These are phyloP conservation scores for Trichophyton benhamiae DNA, from an alignment of 2,329 filamentous ascomycete genomes.

Conservation along the genomic window DNA sequence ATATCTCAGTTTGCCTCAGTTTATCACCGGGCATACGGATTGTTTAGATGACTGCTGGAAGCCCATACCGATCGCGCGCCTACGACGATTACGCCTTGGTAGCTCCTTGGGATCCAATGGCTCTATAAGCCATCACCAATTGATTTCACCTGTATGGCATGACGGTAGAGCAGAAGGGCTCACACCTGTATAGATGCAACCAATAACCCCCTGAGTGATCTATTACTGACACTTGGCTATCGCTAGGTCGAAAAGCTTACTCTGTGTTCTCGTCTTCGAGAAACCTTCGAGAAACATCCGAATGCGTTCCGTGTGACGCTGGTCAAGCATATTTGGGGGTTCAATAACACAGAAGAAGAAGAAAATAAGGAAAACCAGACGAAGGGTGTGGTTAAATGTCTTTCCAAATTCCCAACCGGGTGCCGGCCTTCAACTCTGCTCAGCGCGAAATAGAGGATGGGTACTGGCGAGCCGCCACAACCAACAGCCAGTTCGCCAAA, in stretches of 20 bases:
- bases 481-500: slow-evolving; percentile 16
- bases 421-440: slow-evolving; percentile 55
- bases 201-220: neutral
- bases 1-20: neutral
- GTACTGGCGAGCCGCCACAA: slow-evolving; percentile 47
- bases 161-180: too few species aligned
- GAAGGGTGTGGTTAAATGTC: slow-evolving; percentile 22
- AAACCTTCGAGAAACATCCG: neutral
- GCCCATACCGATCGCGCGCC: neutral
- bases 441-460: slow-evolving; percentile 54
- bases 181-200: neutral
- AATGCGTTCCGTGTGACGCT: neutral
- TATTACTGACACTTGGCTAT: neutral
- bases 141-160: neutral
- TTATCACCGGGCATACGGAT: neutral
- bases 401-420: slow-evolving; percentile 56
- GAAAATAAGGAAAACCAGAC: neutral
- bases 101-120: neutral
- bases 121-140: neutral
- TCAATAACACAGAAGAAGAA: neutral
- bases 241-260: neutral
- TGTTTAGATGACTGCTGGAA: neutral
- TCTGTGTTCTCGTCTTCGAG: neutral
- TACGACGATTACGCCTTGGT: neutral
- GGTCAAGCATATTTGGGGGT: neutral